phyloP scores from a whole-genome alignment of 228 moss, liverwort and hornwort genomes.

The Sphagnum fallax region DNA sequence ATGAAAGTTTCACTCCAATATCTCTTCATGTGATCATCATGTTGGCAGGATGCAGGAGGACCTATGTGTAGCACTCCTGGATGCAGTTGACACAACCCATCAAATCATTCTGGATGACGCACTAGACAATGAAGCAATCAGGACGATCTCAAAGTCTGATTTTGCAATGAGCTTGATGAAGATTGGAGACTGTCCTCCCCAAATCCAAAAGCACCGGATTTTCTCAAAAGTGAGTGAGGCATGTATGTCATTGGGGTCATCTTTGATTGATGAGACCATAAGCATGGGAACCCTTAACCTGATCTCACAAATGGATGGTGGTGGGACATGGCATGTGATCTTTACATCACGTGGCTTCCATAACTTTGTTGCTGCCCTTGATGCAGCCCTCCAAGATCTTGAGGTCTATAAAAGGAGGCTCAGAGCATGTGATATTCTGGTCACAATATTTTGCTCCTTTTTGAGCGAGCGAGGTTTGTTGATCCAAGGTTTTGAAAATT shows the following conservation, averaged over 20 bases:
- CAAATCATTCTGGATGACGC: conserved; percentile 16
- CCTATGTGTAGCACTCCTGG: conserved; percentile 31
- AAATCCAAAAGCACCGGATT: conserved; percentile 33
- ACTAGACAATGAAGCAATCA: conserved; percentile 27
- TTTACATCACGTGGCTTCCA: conserved; percentile 27
- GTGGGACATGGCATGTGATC: conserved; percentile 28
- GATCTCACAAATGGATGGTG: background rate
- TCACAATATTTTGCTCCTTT: conserved; percentile 16
- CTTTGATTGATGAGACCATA: conserved; percentile 18
- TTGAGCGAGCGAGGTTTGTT: conserved; percentile 22
- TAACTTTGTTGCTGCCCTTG: conserved; percentile 22
- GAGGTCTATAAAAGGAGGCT: conserved; percentile 32
- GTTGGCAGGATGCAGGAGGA: conserved; percentile 45
- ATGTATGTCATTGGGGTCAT: conserved; percentile 24
- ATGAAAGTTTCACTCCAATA: no score
- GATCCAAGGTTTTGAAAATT: conserved; percentile 23
- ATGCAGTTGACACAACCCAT: conserved; percentile 20
- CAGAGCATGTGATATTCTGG: conserved; percentile 29
- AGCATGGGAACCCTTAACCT: conserved; percentile 25
- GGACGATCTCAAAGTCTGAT: conserved; percentile 41
- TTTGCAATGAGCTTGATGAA: conserved; percentile 39
- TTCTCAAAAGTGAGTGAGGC: conserved; percentile 22
- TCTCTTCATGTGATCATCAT: background rate
- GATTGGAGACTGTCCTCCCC: conserved; percentile 7
- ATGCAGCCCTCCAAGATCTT: conserved; percentile 23